Percentiles rank a stretch among this genome's conserved stretches.
Evolutionary conservation across 1,284 basidiomycete species (phyloP).

Genomic region (Apiotrichum siamense): DNA sequence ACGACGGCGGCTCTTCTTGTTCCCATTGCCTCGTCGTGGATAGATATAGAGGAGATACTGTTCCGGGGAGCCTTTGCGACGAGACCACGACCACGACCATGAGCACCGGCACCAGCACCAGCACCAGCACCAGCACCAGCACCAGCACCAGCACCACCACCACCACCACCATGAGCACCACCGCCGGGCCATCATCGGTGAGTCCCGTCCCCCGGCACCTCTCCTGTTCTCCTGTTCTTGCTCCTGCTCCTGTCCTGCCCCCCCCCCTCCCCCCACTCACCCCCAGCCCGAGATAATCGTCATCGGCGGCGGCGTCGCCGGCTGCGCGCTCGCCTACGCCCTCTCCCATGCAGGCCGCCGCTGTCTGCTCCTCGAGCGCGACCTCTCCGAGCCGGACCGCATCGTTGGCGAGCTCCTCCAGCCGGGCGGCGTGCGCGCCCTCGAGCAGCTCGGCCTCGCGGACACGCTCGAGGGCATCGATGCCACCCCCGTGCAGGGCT

Average conservation of each 20-base stretch:
- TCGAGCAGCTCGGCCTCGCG: constrained; percentile 67
- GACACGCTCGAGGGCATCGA: constrained; percentile 77
- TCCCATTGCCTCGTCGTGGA: too few species aligned
- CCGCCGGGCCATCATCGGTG: not conserved
- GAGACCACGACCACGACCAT: too few species aligned
- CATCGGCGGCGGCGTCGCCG: constrained; percentile 84
- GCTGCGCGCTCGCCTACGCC: constrained; percentile 58
- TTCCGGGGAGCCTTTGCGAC: too few species aligned
- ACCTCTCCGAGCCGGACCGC: constrained; percentile 84
- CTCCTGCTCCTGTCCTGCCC: not conserved
- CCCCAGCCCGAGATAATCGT: constrained; percentile 55
- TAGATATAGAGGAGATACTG: too few species aligned
- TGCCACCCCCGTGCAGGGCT: constrained; percentile 77
- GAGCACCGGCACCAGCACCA: too few species aligned
- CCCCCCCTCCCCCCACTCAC: constrained; percentile 1
- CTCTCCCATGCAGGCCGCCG: constrained; percentile 48
- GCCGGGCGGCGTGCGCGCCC: constrained; percentile 78
- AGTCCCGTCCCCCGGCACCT: not conserved
- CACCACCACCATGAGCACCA: not conserved
- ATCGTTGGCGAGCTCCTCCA: constrained; percentile 97
- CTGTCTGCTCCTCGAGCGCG: constrained; percentile 80
- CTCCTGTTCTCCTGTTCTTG: too few species aligned
- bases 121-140: too few species aligned
- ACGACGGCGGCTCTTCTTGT: too few species aligned
- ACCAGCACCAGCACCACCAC: not conserved